Evolutionary conservation across 495 filamentous ascomycete species (phyloP).

Genomic region (Neurospora sp.): DNA sequence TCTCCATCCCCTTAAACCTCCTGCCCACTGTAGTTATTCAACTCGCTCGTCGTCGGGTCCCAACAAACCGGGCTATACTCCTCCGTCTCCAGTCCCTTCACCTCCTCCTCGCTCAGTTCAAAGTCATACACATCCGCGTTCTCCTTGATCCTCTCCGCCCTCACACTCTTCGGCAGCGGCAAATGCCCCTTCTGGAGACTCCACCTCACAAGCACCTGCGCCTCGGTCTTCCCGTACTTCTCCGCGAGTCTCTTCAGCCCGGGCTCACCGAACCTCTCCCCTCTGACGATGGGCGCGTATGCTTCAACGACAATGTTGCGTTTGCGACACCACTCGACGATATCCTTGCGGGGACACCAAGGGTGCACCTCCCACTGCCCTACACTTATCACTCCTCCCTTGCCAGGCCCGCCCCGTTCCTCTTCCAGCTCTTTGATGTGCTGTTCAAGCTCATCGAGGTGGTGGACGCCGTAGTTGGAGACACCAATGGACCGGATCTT

Average conservation of each 20-base stretch:
- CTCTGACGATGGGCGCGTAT: conserved; percentile 68
- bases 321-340: conserved; percentile 63
- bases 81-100: conserved; percentile 39
- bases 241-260: conserved; percentile 47
- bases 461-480: conserved; percentile 58
- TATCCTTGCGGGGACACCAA: conserved; percentile 68
- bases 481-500: conserved; percentile 57
- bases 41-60: conserved; percentile 44
- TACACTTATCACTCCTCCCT: conserved; percentile 66
- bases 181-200: conserved; percentile 73
- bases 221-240: conserved; percentile 63
- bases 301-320: conserved; percentile 66
- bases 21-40: conserved; percentile 6
- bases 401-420: conserved; percentile 36
- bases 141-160: conserved; percentile 54
- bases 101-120: conserved; percentile 55
- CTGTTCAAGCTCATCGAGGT: conserved; percentile 61
- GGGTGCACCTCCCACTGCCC: conserved; percentile 89
- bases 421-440: conserved; percentile 59
- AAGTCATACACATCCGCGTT: conserved; percentile 79
- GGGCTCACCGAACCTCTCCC: conserved; percentile 54
- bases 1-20: not conserved
- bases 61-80: conserved; percentile 60
- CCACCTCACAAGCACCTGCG: conserved; percentile 79
- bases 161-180: conserved; percentile 70